These are phyloP conservation scores for Phytophthora cajani DNA, from an alignment of 352 stramenopile species.

Conservation along the genomic window DNA sequence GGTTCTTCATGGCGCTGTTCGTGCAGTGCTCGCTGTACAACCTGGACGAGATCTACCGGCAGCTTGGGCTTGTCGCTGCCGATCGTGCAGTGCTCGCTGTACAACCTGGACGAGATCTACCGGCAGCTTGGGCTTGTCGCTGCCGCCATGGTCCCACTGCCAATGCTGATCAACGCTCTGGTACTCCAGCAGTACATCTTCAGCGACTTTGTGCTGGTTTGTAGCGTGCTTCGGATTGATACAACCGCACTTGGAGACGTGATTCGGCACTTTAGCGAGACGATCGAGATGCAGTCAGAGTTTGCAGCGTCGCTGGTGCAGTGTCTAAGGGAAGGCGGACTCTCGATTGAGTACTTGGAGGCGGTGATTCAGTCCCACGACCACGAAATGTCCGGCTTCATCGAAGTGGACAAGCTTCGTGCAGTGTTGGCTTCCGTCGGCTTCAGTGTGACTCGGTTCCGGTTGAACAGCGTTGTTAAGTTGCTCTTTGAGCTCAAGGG, in stretches of 20 bases:
- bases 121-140: slow-evolving; percentile 34
- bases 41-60: slow-evolving; percentile 32
- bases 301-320: slow-evolving; percentile 42
- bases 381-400: slow-evolving; percentile 26
- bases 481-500: slow-evolving; percentile 52
- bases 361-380: slow-evolving; percentile 34
- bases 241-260: slow-evolving; percentile 54
- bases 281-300: slow-evolving; percentile 51
- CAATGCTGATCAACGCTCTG: slow-evolving; percentile 53
- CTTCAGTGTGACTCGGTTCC: slow-evolving; percentile 58
- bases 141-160: slow-evolving; percentile 41
- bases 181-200: slow-evolving; percentile 61
- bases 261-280: slow-evolving; percentile 59
- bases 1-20: slow-evolving; percentile 61
- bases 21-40: slow-evolving; percentile 64
- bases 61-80: slow-evolving; percentile 33
- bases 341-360: slow-evolving; percentile 39
- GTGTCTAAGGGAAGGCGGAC: slow-evolving; percentile 22
- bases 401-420: slow-evolving; percentile 50
- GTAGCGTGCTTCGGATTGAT: slow-evolving; percentile 56
- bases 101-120: slow-evolving; percentile 42
- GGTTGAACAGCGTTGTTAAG: slow-evolving; percentile 60
- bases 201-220: slow-evolving; percentile 59
- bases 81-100: slow-evolving; percentile 64
- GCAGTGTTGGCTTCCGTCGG: slow-evolving; percentile 43